Conservation (phyloP, 2,329 filamentous ascomycete species). For the Massarina eburnea region DNA sequence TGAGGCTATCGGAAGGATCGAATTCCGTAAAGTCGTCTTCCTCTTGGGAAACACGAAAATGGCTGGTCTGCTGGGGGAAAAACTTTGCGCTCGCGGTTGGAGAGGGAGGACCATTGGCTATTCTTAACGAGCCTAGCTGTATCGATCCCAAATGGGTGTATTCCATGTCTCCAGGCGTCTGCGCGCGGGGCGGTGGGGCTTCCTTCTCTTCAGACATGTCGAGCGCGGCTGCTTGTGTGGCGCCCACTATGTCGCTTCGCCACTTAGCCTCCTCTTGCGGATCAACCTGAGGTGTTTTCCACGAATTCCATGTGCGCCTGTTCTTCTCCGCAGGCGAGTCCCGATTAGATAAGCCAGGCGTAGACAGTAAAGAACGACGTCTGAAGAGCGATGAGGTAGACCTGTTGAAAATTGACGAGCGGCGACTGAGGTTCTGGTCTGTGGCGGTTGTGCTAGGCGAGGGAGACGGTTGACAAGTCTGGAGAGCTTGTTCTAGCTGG, state of each 20-base stretch:
- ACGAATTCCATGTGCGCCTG: slow-evolving; percentile 38
- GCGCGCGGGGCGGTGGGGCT: slow-evolving; percentile 27
- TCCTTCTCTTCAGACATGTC: slow-evolving; percentile 25
- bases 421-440: slow-evolving; percentile 22
- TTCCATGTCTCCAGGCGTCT: slow-evolving; percentile 47
- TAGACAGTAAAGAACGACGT: slow-evolving; percentile 43
- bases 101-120: slow-evolving; percentile 52
- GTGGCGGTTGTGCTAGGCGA: slow-evolving; percentile 3
- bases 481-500: slow-evolving; percentile 31
- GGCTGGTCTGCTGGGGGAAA: slow-evolving; percentile 9
- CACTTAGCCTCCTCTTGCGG: slow-evolving; percentile 34
- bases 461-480: slow-evolving; percentile 15
- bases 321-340: slow-evolving; percentile 32
- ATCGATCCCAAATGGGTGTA: slow-evolving; percentile 46
- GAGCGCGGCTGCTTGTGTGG: slow-evolving; percentile 19
- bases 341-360: slow-evolving; percentile 44
- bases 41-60: slow-evolving; percentile 9
- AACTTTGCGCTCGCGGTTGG: slow-evolving; percentile 44
- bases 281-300: slow-evolving; percentile 27
- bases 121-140: slow-evolving; percentile 47
- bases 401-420: slow-evolving; percentile 21
- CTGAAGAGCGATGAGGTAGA: slow-evolving; percentile 36
- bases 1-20: slow-evolving; percentile 20
- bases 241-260: slow-evolving; percentile 26
- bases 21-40: slow-evolving; percentile 34